Conservation (phyloP, 2,329 filamentous ascomycete genomes). For the Corinectria fuckeliana region DNA sequence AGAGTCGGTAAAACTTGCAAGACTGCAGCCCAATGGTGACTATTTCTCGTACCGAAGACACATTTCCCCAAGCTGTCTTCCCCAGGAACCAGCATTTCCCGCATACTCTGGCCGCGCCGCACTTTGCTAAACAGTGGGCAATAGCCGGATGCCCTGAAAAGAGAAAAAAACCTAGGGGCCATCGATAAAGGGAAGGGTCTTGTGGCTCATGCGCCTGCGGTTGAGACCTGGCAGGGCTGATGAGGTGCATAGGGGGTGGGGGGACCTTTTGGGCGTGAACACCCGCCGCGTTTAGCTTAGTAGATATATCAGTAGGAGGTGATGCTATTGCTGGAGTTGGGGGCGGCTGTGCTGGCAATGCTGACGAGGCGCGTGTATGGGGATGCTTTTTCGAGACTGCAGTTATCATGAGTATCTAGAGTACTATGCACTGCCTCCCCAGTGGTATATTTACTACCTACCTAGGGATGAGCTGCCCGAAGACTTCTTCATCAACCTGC, state of each 20-base stretch:
- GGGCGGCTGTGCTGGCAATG: slow-evolving; percentile 1
- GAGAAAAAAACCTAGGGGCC: background rate
- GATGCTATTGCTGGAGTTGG: slow-evolving; percentile 6
- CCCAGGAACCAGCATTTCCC: background rate
- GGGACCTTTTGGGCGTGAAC: background rate
- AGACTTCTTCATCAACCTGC: too few relatives aligned
- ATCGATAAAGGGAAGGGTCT: background rate
- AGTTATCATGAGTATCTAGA: too few relatives aligned
- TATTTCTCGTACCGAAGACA: background rate
- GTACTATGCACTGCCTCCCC: too few relatives aligned
- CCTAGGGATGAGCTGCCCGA: too few relatives aligned
- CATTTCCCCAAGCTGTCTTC: background rate
- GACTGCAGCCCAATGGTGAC: background rate
- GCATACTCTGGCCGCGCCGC: background rate
- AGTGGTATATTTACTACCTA: background rate
- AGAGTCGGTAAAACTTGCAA: background rate
- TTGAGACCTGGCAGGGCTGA: slow-evolving; percentile 4
- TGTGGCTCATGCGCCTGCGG: background rate
- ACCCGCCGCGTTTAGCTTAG: background rate
- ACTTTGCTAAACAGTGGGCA: background rate
- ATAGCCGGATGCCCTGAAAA: background rate
- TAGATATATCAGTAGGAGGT: too few relatives aligned
- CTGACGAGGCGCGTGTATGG: background rate
- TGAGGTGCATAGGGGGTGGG: too few relatives aligned
- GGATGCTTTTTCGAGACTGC: background rate